Percentiles rank a stretch among this genome's conserved stretches.
Evolutionary conservation across 306 rosid genomes (phyloP).

Genomic region (Gillenia trifoliata): DNA sequence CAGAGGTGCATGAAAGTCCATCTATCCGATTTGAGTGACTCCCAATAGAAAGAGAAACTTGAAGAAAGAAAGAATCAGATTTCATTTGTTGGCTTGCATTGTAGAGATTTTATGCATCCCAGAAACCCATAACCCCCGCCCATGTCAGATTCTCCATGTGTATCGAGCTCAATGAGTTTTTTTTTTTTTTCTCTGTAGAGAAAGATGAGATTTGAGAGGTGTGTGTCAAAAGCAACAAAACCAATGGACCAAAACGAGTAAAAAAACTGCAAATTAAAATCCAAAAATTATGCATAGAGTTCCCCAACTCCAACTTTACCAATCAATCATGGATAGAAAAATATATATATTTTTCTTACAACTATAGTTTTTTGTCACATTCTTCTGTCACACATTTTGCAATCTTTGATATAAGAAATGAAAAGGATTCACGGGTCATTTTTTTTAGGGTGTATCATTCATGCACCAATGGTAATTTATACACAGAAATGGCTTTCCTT

Average conservation of each 20-base stretch:
- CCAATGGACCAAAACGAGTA: constrained; percentile 25
- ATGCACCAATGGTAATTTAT: neutral
- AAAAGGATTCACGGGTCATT: constrained; percentile 5
- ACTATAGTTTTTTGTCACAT: constrained; percentile 3
- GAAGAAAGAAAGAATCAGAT: neutral
- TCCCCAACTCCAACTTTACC: neutral
- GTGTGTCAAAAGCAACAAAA: constrained; percentile 38
- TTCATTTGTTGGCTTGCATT: constrained; percentile 5
- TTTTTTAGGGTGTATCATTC: neutral
- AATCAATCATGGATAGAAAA: neutral
- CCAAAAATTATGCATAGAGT: neutral
- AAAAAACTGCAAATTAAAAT: constrained; percentile 17
- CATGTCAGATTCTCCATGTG: constrained; percentile 65
- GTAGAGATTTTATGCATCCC: constrained; percentile 9
- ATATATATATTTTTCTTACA: neutral
- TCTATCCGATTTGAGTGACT: neutral
- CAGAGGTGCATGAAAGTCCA: neutral
- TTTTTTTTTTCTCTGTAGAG: constrained; percentile 21
- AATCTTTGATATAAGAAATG: neutral
- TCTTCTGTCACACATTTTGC: constrained; percentile 3
- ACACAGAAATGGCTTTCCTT: neutral
- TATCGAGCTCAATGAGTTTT: constrained; percentile 17
- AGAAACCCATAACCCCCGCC: constrained; percentile 37
- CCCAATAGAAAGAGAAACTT: neutral
- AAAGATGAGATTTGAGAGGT: constrained; percentile 31